Evolutionary conservation across 352 stramenopile genomes (phyloP).

Genomic region (Phytophthora brassicae): DNA sequence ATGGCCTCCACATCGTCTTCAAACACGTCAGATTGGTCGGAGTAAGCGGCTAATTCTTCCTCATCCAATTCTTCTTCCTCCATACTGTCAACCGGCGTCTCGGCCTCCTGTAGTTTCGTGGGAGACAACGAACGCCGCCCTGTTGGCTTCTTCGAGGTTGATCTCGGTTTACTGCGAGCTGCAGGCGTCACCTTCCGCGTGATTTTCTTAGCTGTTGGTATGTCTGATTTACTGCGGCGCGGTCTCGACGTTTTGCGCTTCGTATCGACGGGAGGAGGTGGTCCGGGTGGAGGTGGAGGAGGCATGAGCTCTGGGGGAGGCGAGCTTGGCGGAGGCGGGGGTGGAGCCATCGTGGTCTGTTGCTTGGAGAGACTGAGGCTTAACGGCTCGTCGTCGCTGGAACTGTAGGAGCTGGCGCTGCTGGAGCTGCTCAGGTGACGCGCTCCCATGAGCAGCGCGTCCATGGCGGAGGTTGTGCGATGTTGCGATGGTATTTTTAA

Average conservation of each 20-base stretch:
- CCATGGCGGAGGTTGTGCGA: conserved; percentile 14
- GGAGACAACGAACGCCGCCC: conserved; percentile 9
- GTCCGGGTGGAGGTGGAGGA: conserved; percentile 34
- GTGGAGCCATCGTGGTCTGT: conserved; percentile 17
- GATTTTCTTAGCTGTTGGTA: conserved; percentile 17
- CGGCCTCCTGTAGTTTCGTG: conserved; percentile 10
- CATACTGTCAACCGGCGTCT: conserved; percentile 36
- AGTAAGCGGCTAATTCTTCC: conserved; percentile 49
- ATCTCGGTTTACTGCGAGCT: too few relatives aligned
- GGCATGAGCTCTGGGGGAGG: conserved; percentile 23
- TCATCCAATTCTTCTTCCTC: conserved; percentile 40
- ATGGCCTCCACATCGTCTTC: conserved; percentile 74
- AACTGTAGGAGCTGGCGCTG: conserved; percentile 39
- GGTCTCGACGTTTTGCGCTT: conserved; percentile 28
- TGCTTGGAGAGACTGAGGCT: conserved; percentile 19
- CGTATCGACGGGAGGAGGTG: conserved; percentile 26
- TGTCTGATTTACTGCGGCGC: conserved; percentile 16
- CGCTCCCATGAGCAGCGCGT: conserved; percentile 21
- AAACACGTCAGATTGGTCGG: conserved; percentile 72
- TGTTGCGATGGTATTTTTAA: conserved; percentile 18
- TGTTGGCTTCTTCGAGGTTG: conserved; percentile 5
- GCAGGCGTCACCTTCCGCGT: conserved; percentile 5
- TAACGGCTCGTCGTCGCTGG: conserved; percentile 43
- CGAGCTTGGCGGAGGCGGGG: conserved; percentile 35
- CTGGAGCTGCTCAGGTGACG: conserved; percentile 23